A percentile compares a stretch with the other conserved stretches of the same genome.
These are phyloP conservation scores for Boechera divaricarpa DNA, from an alignment of 345 rosid genomes.

Conservation along the genomic window DNA sequence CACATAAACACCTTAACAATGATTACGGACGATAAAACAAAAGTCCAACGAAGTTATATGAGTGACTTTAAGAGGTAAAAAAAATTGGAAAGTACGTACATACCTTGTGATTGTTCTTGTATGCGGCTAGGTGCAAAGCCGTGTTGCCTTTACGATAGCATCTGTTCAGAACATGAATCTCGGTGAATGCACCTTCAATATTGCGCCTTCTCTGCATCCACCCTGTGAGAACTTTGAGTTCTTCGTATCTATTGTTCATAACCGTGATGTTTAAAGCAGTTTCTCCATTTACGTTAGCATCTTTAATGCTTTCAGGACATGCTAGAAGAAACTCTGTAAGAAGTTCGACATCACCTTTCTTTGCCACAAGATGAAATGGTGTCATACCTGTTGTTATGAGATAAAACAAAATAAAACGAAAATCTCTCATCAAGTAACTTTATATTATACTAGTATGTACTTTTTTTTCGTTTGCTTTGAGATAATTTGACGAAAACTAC, in stretches of 20 bases:
- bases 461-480: too few species aligned
- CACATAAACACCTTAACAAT: too few species aligned
- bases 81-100: too few species aligned
- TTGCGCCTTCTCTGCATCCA: conserved; percentile 2
- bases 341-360: neutral
- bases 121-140: conserved; percentile 35
- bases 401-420: neutral
- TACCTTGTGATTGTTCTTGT: neutral
- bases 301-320: conserved; percentile 33
- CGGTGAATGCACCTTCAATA: neutral
- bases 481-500: too few species aligned
- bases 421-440: too few species aligned
- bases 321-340: conserved; percentile 14
- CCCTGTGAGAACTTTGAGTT: conserved; percentile 29
- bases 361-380: conserved; percentile 39
- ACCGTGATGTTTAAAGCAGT: conserved; percentile 36
- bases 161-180: conserved; percentile 7
- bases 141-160: conserved; percentile 37
- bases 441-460: too few species aligned
- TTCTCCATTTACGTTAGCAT: conserved; percentile 25
- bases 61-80: too few species aligned
- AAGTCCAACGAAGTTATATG: too few species aligned
- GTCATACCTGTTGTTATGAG: conserved; percentile 11
- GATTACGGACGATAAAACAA: too few species aligned
- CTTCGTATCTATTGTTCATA: neutral